Evolutionary conservation across 345 rosid species (phyloP).

Genomic region (Dovyalis caffra): DNA sequence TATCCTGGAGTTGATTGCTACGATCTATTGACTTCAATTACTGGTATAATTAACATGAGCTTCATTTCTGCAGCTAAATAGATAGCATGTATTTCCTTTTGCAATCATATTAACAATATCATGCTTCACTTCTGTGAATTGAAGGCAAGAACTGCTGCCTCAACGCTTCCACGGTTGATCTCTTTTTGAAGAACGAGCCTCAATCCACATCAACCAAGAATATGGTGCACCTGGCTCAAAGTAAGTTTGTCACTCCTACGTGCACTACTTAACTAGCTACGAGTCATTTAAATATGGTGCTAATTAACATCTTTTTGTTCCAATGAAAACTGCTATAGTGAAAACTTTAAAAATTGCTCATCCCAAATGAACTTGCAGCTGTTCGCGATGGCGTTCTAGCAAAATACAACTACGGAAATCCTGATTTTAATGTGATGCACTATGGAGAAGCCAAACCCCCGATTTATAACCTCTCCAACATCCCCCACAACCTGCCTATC

Average conservation of each 20-base stretch:
- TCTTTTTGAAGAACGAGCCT: conserved; percentile 61
- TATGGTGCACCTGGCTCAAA: conserved; percentile 83
- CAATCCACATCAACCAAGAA: conserved; percentile 83
- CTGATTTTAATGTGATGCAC: conserved; percentile 44
- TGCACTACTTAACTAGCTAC: no score
- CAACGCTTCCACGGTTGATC: conserved; percentile 57
- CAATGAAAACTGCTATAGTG: no score
- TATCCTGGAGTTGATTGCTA: conserved; percentile 71
- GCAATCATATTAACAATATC: background rate
- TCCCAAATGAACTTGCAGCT: conserved; percentile 35
- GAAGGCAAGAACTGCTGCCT: conserved; percentile 87
- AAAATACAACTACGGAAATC: conserved; percentile 71
- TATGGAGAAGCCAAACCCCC: conserved; percentile 71
- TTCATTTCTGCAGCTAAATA: background rate
- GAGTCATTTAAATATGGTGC: no score
- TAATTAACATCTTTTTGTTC: no score
- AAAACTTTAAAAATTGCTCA: background rate
- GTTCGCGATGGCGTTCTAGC: conserved; percentile 60
- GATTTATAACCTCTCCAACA: conserved; percentile 67
- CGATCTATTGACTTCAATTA: conserved; percentile 56
- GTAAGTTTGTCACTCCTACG: conserved; percentile 37
- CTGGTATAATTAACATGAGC: conserved; percentile 57
- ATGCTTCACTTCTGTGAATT: background rate
- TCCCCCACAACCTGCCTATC: conserved; percentile 61
- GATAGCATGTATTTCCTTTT: background rate